Percentiles rank a stretch among this genome's conserved stretches.
These are phyloP conservation scores for Populus simonii DNA, from an alignment of 345 rosid genomes.

Conservation along the genomic window DNA sequence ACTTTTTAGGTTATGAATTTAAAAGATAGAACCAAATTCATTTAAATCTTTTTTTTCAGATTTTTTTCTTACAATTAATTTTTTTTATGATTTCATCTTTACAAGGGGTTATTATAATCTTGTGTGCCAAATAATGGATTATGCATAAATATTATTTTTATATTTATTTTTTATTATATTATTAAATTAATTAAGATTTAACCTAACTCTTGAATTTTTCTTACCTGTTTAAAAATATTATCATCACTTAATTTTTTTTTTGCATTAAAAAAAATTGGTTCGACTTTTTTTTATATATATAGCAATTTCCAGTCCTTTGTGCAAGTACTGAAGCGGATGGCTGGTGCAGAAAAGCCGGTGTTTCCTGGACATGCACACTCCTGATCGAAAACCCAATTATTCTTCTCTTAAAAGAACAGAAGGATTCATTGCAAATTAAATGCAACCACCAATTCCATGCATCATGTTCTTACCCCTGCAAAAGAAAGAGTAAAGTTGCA, in stretches of 20 bases:
- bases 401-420: background rate
- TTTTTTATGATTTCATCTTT: no score
- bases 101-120: accelerated
- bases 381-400: background rate
- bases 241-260: no score
- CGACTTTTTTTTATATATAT: no score
- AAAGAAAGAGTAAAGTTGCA: background rate
- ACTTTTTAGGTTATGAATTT: accelerated
- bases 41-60: no score
- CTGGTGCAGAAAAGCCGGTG: background rate
- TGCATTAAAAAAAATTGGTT: no score
- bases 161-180: no score
- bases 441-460: background rate
- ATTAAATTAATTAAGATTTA: no score
- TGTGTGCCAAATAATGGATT: no score
- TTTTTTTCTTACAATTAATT: no score
- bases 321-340: background rate
- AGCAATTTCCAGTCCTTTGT: background rate
- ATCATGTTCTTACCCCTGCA: background rate
- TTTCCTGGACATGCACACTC: background rate
- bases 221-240: no score
- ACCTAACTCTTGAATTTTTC: accelerated
- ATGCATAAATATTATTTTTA: no score
- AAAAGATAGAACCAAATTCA: accelerated
- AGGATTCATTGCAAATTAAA: background rate